Evolutionary conservation across 345 rosid genomes (phyloP).

Genomic region (Noccaea bulbosa): DNA sequence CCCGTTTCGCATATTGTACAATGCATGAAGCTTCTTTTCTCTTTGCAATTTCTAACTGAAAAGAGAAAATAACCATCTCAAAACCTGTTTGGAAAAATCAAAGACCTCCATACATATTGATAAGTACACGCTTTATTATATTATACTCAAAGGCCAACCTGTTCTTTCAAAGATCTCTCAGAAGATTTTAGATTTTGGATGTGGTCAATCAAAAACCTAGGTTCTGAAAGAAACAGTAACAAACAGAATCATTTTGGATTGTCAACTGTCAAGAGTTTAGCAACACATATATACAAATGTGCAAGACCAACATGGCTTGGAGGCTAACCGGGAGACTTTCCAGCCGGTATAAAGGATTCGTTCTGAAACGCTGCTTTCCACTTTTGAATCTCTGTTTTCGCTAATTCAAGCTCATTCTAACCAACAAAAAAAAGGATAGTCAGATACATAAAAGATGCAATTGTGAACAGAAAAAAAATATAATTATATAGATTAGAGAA

Average conservation of each 20-base stretch:
- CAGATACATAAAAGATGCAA: background rate
- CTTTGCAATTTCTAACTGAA: constrained; percentile 89
- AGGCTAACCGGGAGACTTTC: constrained; percentile 78
- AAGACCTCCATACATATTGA: constrained; percentile 4
- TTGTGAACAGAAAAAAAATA: background rate
- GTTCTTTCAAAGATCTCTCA: constrained; percentile 84
- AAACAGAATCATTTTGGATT: constrained; percentile 15
- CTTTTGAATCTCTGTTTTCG: constrained; percentile 74
- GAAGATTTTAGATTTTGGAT: constrained; percentile 84
- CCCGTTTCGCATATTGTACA: constrained; percentile 91
- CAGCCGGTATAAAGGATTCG: constrained; percentile 67
- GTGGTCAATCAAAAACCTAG: constrained; percentile 66
- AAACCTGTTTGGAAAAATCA: constrained; percentile 15
- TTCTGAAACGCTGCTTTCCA: constrained; percentile 89
- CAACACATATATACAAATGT: constrained; percentile 21
- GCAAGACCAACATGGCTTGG: background rate
- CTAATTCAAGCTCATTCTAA: constrained; percentile 78
- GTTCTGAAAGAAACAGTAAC: constrained; percentile 58
- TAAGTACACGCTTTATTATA: constrained; percentile 5
- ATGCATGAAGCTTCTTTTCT: constrained; percentile 98
- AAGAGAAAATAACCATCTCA: constrained; percentile 34
- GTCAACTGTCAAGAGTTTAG: constrained; percentile 9
- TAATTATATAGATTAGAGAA: constrained; percentile 16
- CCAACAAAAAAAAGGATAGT: constrained; percentile 7
- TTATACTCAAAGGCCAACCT: constrained; percentile 51